Evolutionary conservation across 148 eudicot species (phyloP).

Genomic region (Hydrangea macrophylla): DNA sequence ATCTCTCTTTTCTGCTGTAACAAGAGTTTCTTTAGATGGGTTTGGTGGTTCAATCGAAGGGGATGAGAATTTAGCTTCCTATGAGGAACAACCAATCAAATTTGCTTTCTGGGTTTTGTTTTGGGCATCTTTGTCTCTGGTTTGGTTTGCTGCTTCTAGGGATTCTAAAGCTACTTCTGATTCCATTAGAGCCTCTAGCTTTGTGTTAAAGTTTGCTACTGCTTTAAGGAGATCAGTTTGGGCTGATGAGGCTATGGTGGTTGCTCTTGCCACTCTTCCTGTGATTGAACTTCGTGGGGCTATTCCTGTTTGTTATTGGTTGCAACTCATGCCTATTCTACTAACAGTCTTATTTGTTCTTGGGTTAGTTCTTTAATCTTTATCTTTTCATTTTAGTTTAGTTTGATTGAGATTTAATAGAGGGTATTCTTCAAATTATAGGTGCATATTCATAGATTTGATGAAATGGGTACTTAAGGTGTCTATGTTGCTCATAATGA

Average conservation of each 20-base stretch:
- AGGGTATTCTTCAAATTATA: neutral
- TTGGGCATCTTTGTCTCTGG: conserved; percentile 80
- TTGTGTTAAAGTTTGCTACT: conserved; percentile 65
- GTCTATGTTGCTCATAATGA: neutral
- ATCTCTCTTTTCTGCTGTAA: conserved; percentile 11
- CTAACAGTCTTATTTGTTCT: conserved; percentile 63
- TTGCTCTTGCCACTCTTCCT: conserved; percentile 88
- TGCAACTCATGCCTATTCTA: conserved; percentile 63
- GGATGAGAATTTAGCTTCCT: conserved; percentile 16
- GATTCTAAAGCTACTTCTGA: conserved; percentile 63
- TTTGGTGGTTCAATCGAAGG: conserved; percentile 22
- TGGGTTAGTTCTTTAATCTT: conserved; percentile 61
- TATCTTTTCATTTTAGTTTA: neutral
- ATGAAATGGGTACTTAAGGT: neutral
- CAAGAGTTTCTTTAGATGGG: conserved; percentile 30
- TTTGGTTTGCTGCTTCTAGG: conserved; percentile 62
- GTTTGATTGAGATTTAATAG: neutral
- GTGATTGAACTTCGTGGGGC: conserved; percentile 98
- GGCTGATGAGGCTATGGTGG: conserved; percentile 79
- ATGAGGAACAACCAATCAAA: conserved; percentile 51
- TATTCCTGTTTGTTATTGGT: conserved; percentile 97
- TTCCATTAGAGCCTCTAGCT: conserved; percentile 80
- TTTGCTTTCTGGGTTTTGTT: conserved; percentile 65
- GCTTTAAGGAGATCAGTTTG: conserved; percentile 73
- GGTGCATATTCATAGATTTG: neutral